Conservation (phyloP, 1,284 basidiomycete genomes). For the Sporisorium graminicola region DNA sequence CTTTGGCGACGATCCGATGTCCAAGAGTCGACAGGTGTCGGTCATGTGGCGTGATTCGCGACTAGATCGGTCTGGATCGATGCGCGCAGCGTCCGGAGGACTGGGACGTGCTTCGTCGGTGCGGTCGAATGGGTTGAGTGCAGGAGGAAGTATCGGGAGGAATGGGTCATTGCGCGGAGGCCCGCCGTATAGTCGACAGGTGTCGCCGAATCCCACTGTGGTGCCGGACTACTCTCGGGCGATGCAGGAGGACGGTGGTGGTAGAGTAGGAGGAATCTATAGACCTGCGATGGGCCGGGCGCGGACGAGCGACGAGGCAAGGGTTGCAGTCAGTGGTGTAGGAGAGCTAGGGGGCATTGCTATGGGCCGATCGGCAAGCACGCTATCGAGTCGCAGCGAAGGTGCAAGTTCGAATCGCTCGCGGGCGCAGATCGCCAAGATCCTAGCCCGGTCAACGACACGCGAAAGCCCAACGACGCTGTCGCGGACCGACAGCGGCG, state of each 20-base stretch:
- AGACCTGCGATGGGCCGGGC: background rate
- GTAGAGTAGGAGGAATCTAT: background rate
- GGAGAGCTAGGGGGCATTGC: slow-evolving; percentile 4
- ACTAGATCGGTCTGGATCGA: slow-evolving; percentile 37
- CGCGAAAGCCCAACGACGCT: slow-evolving; percentile 18
- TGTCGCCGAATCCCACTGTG: slow-evolving; percentile 44
- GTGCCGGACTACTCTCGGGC: slow-evolving; percentile 24
- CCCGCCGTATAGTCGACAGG: slow-evolving; percentile 19
- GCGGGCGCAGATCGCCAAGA: slow-evolving; percentile 58
- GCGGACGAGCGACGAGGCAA: slow-evolving; percentile 1
- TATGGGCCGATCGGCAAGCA: slow-evolving; percentile 27
- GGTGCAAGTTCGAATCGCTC: slow-evolving; percentile 27
- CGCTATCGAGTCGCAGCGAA: slow-evolving; percentile 24
- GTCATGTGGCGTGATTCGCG: slow-evolving; percentile 53
- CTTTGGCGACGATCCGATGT: slow-evolving; percentile 63
- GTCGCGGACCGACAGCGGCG: slow-evolving; percentile 11
- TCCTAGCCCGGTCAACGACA: slow-evolving; percentile 50
- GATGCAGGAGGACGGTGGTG: background rate
- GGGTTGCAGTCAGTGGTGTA: background rate
- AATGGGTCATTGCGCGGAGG: slow-evolving; percentile 23
- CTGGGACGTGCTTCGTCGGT: slow-evolving; percentile 22
- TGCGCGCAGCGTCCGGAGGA: slow-evolving; percentile 33
- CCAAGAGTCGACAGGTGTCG: slow-evolving; percentile 37
- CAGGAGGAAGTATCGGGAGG: slow-evolving; percentile 4
- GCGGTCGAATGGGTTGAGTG: slow-evolving; percentile 22